Evolutionary conservation across 495 filamentous ascomycete species (phyloP), one percentile per base, ranked within the genome.

Genomic region (Aspergillus bridgeri): DNA sequence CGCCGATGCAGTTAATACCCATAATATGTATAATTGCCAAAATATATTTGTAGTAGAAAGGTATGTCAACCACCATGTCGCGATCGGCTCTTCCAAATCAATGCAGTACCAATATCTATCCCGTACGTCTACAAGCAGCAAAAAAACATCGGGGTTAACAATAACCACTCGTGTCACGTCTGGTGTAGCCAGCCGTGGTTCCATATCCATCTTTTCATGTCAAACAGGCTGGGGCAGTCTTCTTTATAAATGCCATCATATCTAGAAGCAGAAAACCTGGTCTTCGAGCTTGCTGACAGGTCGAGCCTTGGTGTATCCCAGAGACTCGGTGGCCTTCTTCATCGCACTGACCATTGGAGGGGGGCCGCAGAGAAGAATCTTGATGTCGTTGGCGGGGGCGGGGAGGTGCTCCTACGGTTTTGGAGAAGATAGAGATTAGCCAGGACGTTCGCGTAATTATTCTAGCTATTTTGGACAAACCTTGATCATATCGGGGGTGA

Each of bases 201-300:
- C 33, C 17, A 38, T 2, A 4, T 38, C 33, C 33, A 38, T 38
- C 33, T 38, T 38, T 38, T 38, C 33, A 4, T 13, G 33, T 38
- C 13, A 38, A 38, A 15, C 33, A 38, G 33, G 33, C 33, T 11
- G 13, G 33, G 33, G 33, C 33, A 38, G 13, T 13, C 33, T 38
- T 0, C 33, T 13, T 9, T 38, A 38, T 1, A 8, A 8, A 2
- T 38, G 8, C 17, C 24, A 5, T 18, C n/a, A 18, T 44, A 29
- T 62, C 79, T 90, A 96, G 81, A 98, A 97, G 73, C 91, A 93
- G 81, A 98, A 98, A 64, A 98, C 91, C 74, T 97, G 93, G 73
- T 98, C 93, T 69, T 90, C 88, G 47, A 97, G 81, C 84, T 96
- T 98, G 86, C 92, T 97, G 63, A 97, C 92, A 27, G 92, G 89